Evolutionary conservation across 2,329 filamentous ascomycete genomes (phyloP), one percentile per base, ranked within the genome.

Genomic region (Aspergillus pseudonomiae): DNA sequence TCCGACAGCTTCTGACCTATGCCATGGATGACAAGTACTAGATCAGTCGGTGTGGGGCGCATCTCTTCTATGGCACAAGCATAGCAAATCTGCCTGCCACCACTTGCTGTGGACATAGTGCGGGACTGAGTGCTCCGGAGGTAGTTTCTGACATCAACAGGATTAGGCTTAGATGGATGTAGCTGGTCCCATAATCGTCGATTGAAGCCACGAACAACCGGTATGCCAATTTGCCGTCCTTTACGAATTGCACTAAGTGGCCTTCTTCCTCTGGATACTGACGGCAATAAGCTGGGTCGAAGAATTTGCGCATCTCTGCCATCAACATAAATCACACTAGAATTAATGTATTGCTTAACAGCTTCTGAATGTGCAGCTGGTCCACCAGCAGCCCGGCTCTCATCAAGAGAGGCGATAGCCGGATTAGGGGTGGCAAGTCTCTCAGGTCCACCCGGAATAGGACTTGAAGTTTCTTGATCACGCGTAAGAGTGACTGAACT

Each of bases 1-100:
- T 99, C 93, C 0, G 94, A 96, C 57, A 98, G 85, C 76, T 99
- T 98, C 76, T 99, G 95, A 0, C 95, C 95, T 67, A 99, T 98
- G 2, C 95, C 95, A 73, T 99, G 95, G 50, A 95, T 91, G 11
- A 98, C 92, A 5, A 99, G 84, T 1, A 98, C 87, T 9, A 99
- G 82, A 73, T 99, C 95, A 0, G 91, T 94, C 6, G 96, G 91
- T 65, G 89, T 88, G 1, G 88, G 88, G 32, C 83, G 83, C 48
- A 86, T 82, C 74, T 88, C 84, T 75, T 92, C 83, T 69, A 86
- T 81, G 74, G 84, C 78, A 79, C 92, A 90, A 72, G 89, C 85
- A 70, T 79, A 80, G 63, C 79, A 81, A 28, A 79, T 72, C 46
- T 74, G 74, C 62, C 70, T 45, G 11, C 61, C 73, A 34, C 70